Evolutionary conservation across 352 stramenopile species (phyloP).

Genomic region (Thraustotheca clavata): DNA sequence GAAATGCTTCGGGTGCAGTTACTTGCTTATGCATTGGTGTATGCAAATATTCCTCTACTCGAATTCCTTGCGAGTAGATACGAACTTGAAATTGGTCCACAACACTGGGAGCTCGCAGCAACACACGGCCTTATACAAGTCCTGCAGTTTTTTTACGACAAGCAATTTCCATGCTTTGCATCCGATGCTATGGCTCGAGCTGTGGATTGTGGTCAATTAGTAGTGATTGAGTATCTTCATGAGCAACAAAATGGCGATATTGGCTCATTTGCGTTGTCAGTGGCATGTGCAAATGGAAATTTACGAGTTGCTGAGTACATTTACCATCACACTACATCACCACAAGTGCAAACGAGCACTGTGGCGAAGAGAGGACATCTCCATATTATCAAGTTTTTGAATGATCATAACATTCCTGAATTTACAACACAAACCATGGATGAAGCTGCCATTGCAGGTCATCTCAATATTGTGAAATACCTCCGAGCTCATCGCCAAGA

Average conservation of each 20-base stretch:
- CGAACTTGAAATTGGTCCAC: background rate
- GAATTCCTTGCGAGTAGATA: background rate
- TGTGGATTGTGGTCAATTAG: background rate
- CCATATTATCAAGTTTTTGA: background rate
- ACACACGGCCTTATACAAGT: background rate
- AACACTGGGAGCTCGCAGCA: background rate
- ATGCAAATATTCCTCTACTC: background rate
- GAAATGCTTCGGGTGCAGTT: background rate
- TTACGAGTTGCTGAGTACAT: background rate
- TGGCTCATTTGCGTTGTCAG: background rate
- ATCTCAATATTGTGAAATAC: constrained; percentile 8
- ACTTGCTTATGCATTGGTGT: background rate
- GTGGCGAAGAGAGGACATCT: background rate
- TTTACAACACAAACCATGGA: constrained; percentile 6
- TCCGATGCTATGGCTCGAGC: too few species aligned
- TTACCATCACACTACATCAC: background rate
- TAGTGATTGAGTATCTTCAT: background rate
- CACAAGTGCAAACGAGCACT: background rate
- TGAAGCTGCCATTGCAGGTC: background rate
- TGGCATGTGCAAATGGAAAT: background rate
- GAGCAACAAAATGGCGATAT: background rate
- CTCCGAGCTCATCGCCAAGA: background rate
- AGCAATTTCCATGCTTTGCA: too few species aligned
- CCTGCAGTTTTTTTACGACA: too few species aligned
- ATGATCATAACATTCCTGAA: background rate